Evolutionary conservation across 2,329 filamentous ascomycete species (phyloP).

Genomic region (Dactylonectria macrodidyma): DNA sequence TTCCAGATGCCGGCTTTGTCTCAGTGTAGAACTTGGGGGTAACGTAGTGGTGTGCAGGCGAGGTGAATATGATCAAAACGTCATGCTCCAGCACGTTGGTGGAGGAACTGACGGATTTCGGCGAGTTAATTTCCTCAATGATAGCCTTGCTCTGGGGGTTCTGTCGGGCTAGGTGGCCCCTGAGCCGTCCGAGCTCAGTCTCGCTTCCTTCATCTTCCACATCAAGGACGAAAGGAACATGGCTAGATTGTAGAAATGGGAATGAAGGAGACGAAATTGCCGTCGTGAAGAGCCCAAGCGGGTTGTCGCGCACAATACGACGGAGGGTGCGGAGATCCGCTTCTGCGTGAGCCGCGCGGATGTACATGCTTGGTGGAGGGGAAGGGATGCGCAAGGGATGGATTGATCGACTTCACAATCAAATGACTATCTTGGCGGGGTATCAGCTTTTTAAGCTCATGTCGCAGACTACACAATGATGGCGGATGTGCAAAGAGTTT

Average conservation of each 20-base stretch:
- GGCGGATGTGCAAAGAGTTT: not conserved
- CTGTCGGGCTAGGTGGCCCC: conserved; percentile 73
- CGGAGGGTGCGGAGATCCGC: conserved; percentile 63
- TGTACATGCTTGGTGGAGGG: conserved; percentile 68
- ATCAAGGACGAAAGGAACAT: conserved; percentile 73
- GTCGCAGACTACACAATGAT: too few species aligned
- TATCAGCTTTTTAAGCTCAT: too few species aligned
- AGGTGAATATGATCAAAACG: conserved; percentile 75
- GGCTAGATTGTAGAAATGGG: conserved; percentile 69
- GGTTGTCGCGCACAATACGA: conserved; percentile 70
- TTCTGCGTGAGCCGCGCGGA: conserved; percentile 69
- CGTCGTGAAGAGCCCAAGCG: conserved; percentile 76
- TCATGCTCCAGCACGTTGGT: conserved; percentile 63
- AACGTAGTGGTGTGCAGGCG: conserved; percentile 42
- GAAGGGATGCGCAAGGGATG: not conserved
- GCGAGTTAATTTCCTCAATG: conserved; percentile 58
- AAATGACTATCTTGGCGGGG: too few species aligned
- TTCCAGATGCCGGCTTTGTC: conserved; percentile 58
- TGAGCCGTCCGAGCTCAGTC: conserved; percentile 60
- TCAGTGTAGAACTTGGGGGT: not conserved
- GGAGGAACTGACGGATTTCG: conserved; percentile 16
- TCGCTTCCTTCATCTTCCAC: conserved; percentile 57
- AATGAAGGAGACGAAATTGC: conserved; percentile 65
- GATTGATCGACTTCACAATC: too few species aligned
- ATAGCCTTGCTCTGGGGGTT: conserved; percentile 77